phyloP scores from a whole-genome alignment of 2,329 filamentous ascomycete genomes.

The Aspergillus jensenii region DNA sequence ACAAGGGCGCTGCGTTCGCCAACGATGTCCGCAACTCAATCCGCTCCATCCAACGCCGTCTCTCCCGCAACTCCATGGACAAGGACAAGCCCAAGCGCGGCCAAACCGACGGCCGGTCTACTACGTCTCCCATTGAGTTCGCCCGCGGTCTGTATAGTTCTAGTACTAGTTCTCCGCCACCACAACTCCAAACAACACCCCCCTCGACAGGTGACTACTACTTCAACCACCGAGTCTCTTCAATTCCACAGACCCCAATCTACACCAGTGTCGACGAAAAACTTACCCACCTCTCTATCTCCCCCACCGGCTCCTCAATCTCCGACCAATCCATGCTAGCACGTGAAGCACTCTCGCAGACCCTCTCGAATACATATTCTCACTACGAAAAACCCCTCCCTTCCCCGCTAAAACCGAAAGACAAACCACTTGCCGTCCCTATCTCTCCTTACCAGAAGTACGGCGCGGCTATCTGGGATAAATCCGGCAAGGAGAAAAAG shows the following conservation, averaged over 20 bases:
- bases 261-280: neutral
- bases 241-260: neutral
- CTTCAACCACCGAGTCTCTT: neutral
- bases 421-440: conserved; percentile 32
- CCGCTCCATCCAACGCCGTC: conserved; percentile 33
- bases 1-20: conserved; percentile 21
- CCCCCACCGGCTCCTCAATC: conserved; percentile 15
- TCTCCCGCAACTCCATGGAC: conserved; percentile 26
- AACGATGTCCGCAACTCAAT: conserved; percentile 34
- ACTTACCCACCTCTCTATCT: conserved; percentile 13
- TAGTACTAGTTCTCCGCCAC: neutral
- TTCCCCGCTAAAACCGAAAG: neutral
- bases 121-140: conserved; percentile 15
- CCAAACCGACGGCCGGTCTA: conserved; percentile 3
- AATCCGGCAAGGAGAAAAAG: conserved; percentile 23
- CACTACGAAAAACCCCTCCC: no score
- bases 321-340: conserved; percentile 8
- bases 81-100: conserved; percentile 15
- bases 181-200: conserved; percentile 11
- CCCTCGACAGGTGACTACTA: conserved; percentile 14
- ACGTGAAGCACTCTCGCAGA: neutral
- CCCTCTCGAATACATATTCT: neutral
- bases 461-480: conserved; percentile 36
- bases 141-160: conserved; percentile 1
- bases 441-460: conserved; percentile 39